phyloP scores from a whole-genome alignment of 306 rosid species.

The Canavalia ensiformis region DNA sequence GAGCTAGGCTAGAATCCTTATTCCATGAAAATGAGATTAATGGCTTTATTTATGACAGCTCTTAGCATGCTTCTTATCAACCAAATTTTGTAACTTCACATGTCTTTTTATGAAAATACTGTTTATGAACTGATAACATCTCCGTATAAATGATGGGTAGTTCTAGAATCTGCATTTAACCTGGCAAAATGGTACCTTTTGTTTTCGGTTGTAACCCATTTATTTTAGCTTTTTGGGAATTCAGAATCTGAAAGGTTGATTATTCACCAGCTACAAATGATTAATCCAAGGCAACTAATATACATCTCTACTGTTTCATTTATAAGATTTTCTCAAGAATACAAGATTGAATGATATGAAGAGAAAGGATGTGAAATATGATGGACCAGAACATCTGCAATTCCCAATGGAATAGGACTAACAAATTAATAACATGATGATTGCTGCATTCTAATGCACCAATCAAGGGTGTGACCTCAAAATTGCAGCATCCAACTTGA shows the following conservation, averaged over 20 bases:
- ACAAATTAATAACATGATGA: neutral
- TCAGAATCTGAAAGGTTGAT: slow-evolving; percentile 3
- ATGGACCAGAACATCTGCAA: neutral
- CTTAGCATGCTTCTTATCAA: slow-evolving; percentile 19
- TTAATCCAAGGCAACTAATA: slow-evolving; percentile 1
- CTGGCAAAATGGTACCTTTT: slow-evolving; percentile 6
- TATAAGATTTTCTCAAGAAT: neutral
- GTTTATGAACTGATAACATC: slow-evolving; percentile 11
- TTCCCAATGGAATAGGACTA: neutral
- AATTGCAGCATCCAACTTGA: slow-evolving; percentile 1
- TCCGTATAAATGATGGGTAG: slow-evolving; percentile 23
- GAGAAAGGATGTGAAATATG: neutral
- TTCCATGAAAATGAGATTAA: slow-evolving; percentile 41
- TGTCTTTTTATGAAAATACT: slow-evolving; percentile 1
- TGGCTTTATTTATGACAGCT: slow-evolving; percentile 28
- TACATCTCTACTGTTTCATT: neutral
- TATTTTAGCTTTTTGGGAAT: slow-evolving; percentile 11
- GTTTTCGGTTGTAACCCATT: neutral
- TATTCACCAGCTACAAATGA: slow-evolving; percentile 25
- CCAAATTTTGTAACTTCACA: slow-evolving; percentile 12
- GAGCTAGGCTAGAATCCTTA: neutral
- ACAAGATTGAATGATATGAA: neutral
- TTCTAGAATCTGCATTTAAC: slow-evolving; percentile 39
- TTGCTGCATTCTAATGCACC: neutral
- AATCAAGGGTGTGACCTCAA: neutral